Percentiles rank a stretch among this genome's conserved stretches.
Conservation (phyloP, 805 yeast genomes). For the Suhomyces xylopsoci region DNA sequence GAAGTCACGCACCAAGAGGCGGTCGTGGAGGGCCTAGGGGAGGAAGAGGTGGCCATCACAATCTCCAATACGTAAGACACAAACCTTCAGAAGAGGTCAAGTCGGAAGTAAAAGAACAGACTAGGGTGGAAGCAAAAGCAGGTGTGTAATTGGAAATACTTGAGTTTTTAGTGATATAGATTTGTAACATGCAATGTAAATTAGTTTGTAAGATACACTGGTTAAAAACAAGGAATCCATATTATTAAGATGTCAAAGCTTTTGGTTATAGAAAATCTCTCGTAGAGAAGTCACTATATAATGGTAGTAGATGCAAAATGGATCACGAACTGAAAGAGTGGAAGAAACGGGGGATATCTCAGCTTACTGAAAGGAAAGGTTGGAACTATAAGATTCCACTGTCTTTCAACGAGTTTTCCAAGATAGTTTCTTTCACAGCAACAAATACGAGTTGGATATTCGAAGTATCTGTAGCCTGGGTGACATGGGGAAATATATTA, state of each 20-base stretch:
- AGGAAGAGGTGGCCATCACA: slow-evolving; percentile 13
- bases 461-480: slow-evolving; percentile 92
- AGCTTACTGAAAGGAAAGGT: no score
- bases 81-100: slow-evolving; percentile 4
- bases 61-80: slow-evolving; percentile 22
- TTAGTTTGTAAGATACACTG: neutral
- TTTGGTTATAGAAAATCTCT: neutral
- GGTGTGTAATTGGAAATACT: neutral
- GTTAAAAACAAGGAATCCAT: neutral
- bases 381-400: slow-evolving; percentile 58
- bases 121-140: neutral
- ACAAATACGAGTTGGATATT: slow-evolving; percentile 84
- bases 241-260: neutral
- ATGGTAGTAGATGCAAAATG: neutral
- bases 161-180: neutral
- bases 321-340: neutral
- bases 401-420: slow-evolving; percentile 72
- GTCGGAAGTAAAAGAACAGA: neutral
- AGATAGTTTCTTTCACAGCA: slow-evolving; percentile 75
- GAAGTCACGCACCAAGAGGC: neutral
- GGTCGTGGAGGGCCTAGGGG: slow-evolving; percentile 16
- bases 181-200: slow-evolving; percentile 2
- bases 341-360: no score
- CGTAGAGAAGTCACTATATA: neutral
- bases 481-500: slow-evolving; percentile 83